These are phyloP conservation scores for Kregervanrija delftensis DNA, from an alignment of 805 yeast species.

Conservation along the genomic window DNA sequence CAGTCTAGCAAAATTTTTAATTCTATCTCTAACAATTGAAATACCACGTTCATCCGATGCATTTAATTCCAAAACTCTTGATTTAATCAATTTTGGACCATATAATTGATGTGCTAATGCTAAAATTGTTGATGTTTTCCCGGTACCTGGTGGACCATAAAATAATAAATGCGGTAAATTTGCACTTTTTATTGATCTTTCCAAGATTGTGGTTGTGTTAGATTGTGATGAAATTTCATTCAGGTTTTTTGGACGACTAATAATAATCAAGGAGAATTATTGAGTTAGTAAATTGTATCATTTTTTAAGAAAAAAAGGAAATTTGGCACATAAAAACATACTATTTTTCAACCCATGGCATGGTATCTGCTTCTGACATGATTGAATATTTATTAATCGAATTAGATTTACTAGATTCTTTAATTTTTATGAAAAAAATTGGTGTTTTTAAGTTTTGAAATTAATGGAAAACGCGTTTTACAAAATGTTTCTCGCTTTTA, in stretches of 20 bases:
- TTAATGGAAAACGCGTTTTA: no score
- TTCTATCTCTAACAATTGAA: constrained; percentile 76
- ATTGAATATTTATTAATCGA: neutral
- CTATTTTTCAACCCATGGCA: constrained; percentile 94
- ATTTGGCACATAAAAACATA: constrained; percentile 19
- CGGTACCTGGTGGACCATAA: constrained; percentile 94
- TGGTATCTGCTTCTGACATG: constrained; percentile 16
- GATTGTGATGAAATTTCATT: constrained; percentile 90
- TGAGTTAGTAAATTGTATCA: neutral
- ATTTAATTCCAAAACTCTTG: constrained; percentile 74
- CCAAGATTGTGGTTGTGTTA: constrained; percentile 77
- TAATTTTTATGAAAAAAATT: no score
- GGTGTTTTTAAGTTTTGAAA: no score
- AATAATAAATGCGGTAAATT: constrained; percentile 89
- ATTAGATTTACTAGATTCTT: no score
- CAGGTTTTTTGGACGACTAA: constrained; percentile 73
- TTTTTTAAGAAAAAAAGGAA: neutral
- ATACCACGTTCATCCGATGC: constrained; percentile 93
- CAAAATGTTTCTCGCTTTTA: no score
- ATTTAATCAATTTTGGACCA: constrained; percentile 62
- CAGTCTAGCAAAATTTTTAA: constrained; percentile 80
- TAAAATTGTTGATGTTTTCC: constrained; percentile 81
- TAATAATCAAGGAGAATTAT: neutral
- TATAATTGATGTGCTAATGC: constrained; percentile 76
- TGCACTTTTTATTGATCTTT: constrained; percentile 69